Evolutionary conservation across 208 protist species (phyloP), one percentile per base, ranked within the genome.

Genomic region (Crithidia bombi): DNA sequence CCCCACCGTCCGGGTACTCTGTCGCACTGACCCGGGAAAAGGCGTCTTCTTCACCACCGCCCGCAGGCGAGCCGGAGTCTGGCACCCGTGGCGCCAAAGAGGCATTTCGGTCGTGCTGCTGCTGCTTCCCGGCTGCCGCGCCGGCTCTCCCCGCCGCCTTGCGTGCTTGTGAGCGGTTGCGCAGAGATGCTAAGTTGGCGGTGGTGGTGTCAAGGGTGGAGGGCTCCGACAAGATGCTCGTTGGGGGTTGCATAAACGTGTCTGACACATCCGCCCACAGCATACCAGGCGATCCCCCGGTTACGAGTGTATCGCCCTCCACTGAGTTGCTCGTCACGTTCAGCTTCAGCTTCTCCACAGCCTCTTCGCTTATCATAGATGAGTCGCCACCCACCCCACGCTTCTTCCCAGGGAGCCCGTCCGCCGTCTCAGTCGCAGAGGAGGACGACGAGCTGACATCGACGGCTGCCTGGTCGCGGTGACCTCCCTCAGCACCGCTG

Each of bases 231-330:
- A 75, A 11, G 21, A 75, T 75, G 54, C 69, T 75, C 28, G 69
- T 75, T 5, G 69, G 69, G 0, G 69, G 69, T 62, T 75, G 69
- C 43, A 68, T 35, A 28, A 69, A 33, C 36, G 69, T 75, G 62
- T 75, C 69, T 0, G 69, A 75, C 23, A 63, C 30, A 21, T 75
- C 54, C 9, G 25, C 1, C 4, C 33, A 62, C 62, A 44, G 6
- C 1, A 6, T 25, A 12, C 23, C 41, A 3, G 44, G 35, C 46
- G 54, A 51, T 17, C 41, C 28, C 6, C n/a, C 21, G 2, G 44
- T 49, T 10, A 33, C 11, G 12, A 6, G 23, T 25, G 12, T 38
- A 0, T 52, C 54, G 0, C 36, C 32, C 21, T 54, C 30, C 7
- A 35, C 10, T 1, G 62, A 65, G 47, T 66, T 66, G 41, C 3